phyloP scores from a whole-genome alignment of 805 yeast genomes.

The Metschnikowia kofuensis region DNA sequence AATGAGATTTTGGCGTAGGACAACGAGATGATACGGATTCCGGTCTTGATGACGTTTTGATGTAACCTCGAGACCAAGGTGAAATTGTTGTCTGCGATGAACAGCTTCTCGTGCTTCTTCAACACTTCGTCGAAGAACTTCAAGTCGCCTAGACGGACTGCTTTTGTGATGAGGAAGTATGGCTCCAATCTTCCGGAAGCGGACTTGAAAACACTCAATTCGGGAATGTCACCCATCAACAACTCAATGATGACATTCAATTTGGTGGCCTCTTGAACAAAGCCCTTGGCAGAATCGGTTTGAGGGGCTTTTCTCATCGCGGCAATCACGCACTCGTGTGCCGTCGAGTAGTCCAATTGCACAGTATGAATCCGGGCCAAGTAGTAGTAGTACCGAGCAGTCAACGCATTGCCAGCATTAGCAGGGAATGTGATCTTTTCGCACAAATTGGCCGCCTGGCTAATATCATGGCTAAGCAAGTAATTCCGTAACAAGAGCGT shows the following conservation, averaged over 20 bases:
- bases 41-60: slow-evolving; percentile 97
- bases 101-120: slow-evolving; percentile 54
- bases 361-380: slow-evolving; percentile 87
- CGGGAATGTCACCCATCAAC: slow-evolving; percentile 96
- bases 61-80: slow-evolving; percentile 85
- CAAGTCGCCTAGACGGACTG: slow-evolving; percentile 91
- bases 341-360: slow-evolving; percentile 88
- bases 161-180: slow-evolving; percentile 81
- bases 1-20: slow-evolving; percentile 88
- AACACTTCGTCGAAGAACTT: slow-evolving; percentile 73
- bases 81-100: slow-evolving; percentile 75
- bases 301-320: slow-evolving; percentile 97
- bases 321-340: slow-evolving; percentile 86
- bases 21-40: slow-evolving; percentile 87
- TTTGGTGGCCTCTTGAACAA: slow-evolving; percentile 85
- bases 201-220: slow-evolving; percentile 74
- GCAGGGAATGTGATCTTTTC: slow-evolving; percentile 88
- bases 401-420: slow-evolving; percentile 79
- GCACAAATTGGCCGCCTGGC: slow-evolving; percentile 84
- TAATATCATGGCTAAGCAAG: slow-evolving; percentile 71
- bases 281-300: slow-evolving; percentile 78
- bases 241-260: slow-evolving; percentile 84
- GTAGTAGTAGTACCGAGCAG: slow-evolving; percentile 89
- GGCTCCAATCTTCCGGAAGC: slow-evolving; percentile 54
- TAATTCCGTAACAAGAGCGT: slow-evolving; percentile 84